Evolutionary conservation across 192 early-diverging fungal species (phyloP), one percentile per base, ranked within the genome.

Genomic region (Linnemannia exigua): DNA sequence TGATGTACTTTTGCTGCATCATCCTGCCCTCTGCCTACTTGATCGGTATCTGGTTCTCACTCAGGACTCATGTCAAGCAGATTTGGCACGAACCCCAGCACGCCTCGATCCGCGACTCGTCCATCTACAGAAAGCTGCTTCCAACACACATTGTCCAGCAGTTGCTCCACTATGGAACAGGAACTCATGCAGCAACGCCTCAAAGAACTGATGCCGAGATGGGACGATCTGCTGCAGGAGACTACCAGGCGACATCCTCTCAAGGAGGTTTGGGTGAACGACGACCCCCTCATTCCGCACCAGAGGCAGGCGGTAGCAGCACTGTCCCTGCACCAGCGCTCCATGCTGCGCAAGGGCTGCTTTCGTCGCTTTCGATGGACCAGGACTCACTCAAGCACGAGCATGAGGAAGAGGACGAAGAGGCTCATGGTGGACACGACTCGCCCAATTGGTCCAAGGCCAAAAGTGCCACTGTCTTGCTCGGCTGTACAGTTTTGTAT

Each of bases 41-140:
- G 52, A 94, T 98, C 76, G 98, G 97, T 41, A 91, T 99, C 72
- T 94, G 93, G 92, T 99, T 99, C 75, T 97, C 96, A 72, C 93
- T 99, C 33, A 92, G 95, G 70, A 99, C 98, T 0, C 98, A 99
- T 79, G 94, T 95, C 46, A 91, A 95, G 74, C 92, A 91, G 77
- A 90, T 95, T 25, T 93, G 94, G 90, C 92, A 95, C 77, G 91
- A 92, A 5, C 85, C 90, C 72, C 89, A 91, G 51, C 90, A 79
- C 20, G 78, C 74, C 25, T 63, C 71, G 20, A 76, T 69, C 22
- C 86, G 58, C 11, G 78, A 79, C 71, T 82, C 54, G 31, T 88
- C 91, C 0, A 83, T 89, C 31, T 91, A 92, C 74, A 88, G 84
- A 66, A 87, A 88, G 72, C 52, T 91, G 15, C 69, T 90, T 5